Evolutionary conservation across 352 stramenopile genomes (phyloP).

Genomic region (Salisapilia sapeloensis): DNA sequence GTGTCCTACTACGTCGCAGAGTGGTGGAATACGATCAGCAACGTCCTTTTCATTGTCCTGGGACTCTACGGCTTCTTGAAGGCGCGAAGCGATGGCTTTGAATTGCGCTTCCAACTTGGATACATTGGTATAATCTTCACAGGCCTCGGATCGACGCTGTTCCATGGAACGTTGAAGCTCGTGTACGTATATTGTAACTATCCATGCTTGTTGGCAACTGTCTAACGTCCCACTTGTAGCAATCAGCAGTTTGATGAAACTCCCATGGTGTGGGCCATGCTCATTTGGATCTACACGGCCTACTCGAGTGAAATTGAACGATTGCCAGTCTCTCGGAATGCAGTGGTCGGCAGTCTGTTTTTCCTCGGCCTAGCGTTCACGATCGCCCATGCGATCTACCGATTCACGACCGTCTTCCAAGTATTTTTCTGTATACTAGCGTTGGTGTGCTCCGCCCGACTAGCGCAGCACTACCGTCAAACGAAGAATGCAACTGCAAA

Average conservation of each 20-base stretch:
- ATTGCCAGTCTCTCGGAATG: constrained; percentile 17
- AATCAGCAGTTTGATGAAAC: constrained; percentile 75
- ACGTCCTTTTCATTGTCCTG: constrained; percentile 56
- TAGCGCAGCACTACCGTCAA: constrained; percentile 43
- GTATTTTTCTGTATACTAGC: constrained; percentile 51
- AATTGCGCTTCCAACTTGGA: constrained; percentile 56
- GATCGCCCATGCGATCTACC: constrained; percentile 53
- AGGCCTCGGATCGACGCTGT: constrained; percentile 65
- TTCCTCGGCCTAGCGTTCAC: constrained; percentile 45
- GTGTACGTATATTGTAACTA: constrained; percentile 14
- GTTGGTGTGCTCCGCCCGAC: constrained; percentile 21
- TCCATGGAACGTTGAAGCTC: constrained; percentile 71
- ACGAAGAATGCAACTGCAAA: constrained; percentile 30
- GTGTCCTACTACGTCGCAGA: constrained; percentile 67
- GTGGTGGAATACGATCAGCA: constrained; percentile 81
- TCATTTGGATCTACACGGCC: constrained; percentile 72
- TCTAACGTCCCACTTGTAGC: constrained; percentile 3
- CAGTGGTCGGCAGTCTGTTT: constrained; percentile 28
- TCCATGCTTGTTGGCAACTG: neutral
- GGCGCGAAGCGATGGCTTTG: constrained; percentile 43
- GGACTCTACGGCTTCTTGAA: constrained; percentile 55
- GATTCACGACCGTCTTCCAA: constrained; percentile 64
- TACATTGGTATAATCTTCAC: constrained; percentile 68
- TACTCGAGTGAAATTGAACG: constrained; percentile 56
- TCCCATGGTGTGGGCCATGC: constrained; percentile 71